Conservation (phyloP, 176 grass and related monocot species). For the Olyra latifolia region DNA sequence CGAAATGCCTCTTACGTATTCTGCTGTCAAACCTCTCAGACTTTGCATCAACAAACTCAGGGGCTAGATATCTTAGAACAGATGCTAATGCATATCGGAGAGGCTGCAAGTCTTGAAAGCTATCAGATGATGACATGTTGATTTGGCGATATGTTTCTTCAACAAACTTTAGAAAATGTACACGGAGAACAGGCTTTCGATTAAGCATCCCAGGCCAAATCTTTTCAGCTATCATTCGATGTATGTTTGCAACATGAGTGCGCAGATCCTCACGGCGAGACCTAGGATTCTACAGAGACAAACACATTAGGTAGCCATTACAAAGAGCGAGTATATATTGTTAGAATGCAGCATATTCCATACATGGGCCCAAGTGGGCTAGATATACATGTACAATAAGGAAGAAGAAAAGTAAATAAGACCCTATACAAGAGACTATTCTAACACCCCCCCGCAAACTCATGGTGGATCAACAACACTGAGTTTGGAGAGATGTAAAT, state of each 20-base stretch:
- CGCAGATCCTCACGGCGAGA: slow-evolving; percentile 88
- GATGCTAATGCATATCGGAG: slow-evolving; percentile 90
- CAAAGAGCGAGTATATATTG: slow-evolving; percentile 7
- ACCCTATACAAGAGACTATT: no score
- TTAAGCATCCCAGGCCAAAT: slow-evolving; percentile 91
- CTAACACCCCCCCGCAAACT: no score
- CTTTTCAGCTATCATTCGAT: slow-evolving; percentile 94
- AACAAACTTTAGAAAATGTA: slow-evolving; percentile 85
- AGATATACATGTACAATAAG: no score
- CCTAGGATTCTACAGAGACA: slow-evolving; percentile 75
- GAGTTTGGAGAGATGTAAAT: no score
- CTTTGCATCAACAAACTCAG: slow-evolving; percentile 90
- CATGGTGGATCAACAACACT: no score
- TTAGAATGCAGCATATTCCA: no score
- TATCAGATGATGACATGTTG: slow-evolving; percentile 53
- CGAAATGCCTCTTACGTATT: slow-evolving; percentile 82
- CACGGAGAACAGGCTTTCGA: slow-evolving; percentile 71
- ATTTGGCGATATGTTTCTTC: slow-evolving; percentile 86
- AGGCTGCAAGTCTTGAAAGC: slow-evolving; percentile 85
- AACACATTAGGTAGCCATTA: slow-evolving; percentile 31
- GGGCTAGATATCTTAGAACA: slow-evolving; percentile 82
- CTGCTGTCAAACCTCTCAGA: slow-evolving; percentile 84
- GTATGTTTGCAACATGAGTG: slow-evolving; percentile 85
- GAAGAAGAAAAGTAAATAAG: no score
- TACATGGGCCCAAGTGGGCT: no score